Base-by-base conservation (phyloP, 345 rosid genomes). In the Mangifera indica region DNA sequence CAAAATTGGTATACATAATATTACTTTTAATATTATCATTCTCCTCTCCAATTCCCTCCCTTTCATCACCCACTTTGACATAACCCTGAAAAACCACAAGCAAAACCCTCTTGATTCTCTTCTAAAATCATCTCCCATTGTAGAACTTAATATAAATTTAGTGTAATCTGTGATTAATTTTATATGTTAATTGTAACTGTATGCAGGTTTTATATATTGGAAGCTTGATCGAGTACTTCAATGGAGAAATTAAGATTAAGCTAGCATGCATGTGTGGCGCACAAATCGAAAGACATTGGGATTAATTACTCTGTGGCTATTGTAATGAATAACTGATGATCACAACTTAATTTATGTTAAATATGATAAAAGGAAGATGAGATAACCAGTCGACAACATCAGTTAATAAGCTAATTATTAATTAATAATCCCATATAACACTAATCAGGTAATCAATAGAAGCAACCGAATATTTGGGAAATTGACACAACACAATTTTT, bases 61-160 rank as follows among this genome's bases (percentile, higher is more conserved):
- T 79, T 79, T 81, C 80, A 70, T 69, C 84, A 84, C 88, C 88
- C 67, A 84, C 86, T 74, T 77, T 74, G 83, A 84, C 57, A 73
- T 77, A 73, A 80, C 76, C 44, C 61, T 26, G 66, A 49, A 29
- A 18, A 61, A 32, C 68, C 72, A 63, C 63, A 69, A 46, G 29
- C 60, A 73, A 69, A 59, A 60, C 24, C 45, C 20, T 10, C 55
- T 24, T 42, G 11, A 63, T 45, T 69, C 24, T 64, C 53, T 56
- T 46, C 54, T 22, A 40, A 60, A 72, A 48, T 48, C 17, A 48
- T 0, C 34, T 24, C 22, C 24, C 11, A 8, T 0, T 9, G 44
- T 26, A 7, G 42, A 12, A 54, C 61, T 15, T 69, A 69, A 32
- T 67, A n/a, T n/a, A 37, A 37, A 5, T 37, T 37, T 37, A 37